Conservation (phyloP, 2,329 filamentous ascomycete species). For the Lecanoromycetidae sp. region DNA sequence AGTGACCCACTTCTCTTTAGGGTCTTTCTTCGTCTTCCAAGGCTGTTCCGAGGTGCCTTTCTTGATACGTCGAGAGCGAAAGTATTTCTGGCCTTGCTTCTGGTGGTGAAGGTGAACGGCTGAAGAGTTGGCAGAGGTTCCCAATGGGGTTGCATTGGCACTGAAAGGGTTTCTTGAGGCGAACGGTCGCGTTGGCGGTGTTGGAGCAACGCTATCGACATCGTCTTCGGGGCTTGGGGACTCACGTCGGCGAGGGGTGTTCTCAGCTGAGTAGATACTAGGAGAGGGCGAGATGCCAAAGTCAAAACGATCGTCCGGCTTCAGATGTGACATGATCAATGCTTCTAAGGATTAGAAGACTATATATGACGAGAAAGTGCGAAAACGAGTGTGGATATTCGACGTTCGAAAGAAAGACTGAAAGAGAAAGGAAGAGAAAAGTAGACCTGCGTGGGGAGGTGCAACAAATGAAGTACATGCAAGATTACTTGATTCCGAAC, state of each 20-base stretch:
- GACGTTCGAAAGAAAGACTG: no score
- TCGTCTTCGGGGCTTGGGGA: neutral
- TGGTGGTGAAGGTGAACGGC: constrained; percentile 13
- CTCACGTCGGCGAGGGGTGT: neutral
- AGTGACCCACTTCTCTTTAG: constrained; percentile 75
- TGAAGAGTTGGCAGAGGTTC: constrained; percentile 13
- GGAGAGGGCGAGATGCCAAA: no score
- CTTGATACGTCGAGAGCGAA: constrained; percentile 59
- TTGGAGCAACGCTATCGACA: neutral
- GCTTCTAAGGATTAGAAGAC: no score
- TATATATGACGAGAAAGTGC: no score
- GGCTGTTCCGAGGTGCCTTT: constrained; percentile 65
- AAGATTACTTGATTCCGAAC: no score
- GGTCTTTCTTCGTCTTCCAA: constrained; percentile 61
- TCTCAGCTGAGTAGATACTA: no score
- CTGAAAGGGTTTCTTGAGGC: neutral
- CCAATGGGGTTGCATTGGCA: neutral
- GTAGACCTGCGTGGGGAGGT: no score
- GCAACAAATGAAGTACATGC: no score
- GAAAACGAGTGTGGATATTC: no score
- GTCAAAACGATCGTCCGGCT: no score
- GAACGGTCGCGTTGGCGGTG: neutral
- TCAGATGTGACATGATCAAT: no score
- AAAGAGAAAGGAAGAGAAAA: no score
- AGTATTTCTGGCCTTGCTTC: constrained; percentile 36